These are phyloP conservation scores for Amoebophrya sp. DNA, from an alignment of 169 alveolate genomes.

Conservation along the genomic window DNA sequence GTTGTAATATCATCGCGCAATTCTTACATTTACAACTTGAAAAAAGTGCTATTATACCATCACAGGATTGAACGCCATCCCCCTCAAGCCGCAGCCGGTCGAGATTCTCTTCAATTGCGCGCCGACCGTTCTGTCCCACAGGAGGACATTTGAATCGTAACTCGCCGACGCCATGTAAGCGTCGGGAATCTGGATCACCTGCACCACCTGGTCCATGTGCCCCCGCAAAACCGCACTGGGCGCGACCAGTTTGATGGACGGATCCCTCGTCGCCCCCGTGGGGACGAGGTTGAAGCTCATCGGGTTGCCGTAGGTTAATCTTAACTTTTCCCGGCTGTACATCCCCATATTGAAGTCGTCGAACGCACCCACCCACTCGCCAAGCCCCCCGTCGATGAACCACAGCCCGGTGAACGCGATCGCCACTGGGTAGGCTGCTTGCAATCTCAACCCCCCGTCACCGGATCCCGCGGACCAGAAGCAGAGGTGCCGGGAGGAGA, in stretches of 20 bases:
- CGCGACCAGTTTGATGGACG: not conserved
- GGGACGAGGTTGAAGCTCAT: not conserved
- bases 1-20: no score
- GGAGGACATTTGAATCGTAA: not conserved
- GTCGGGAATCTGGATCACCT: not conserved
- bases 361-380: not conserved
- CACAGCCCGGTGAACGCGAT: not conserved
- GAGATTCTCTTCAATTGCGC: not conserved
- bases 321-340: not conserved
- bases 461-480: not conserved
- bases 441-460: not conserved
- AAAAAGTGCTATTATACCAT: no score
- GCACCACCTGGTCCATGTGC: conserved; percentile 11
- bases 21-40: no score
- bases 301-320: not conserved
- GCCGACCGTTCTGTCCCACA: not conserved
- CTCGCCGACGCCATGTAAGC: not conserved
- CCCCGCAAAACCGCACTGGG: not conserved
- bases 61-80: not conserved
- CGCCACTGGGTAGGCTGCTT: not conserved
- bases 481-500: not conserved
- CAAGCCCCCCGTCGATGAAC: not conserved
- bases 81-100: not conserved
- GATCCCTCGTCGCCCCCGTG: not conserved
- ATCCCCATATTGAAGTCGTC: not conserved